Evolutionary conservation across 352 stramenopile genomes (phyloP), one percentile per base, ranked within the genome.

Genomic region (Globisporangium alternatum): DNA sequence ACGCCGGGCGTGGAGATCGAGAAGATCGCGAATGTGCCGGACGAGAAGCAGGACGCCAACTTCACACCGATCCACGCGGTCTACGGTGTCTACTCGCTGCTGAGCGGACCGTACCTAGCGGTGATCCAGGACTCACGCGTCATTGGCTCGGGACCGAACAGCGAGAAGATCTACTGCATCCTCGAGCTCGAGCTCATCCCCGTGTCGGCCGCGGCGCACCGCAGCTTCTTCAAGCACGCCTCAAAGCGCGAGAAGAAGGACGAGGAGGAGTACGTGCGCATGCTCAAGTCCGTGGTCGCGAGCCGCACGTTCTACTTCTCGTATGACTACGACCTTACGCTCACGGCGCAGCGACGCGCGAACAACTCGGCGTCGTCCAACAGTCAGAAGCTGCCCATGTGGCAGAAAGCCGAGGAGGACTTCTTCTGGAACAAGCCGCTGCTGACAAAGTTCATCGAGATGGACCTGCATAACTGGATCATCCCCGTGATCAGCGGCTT

Each of bases 361-460:
- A 76, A 66, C 51, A 65, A 62, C 37, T 71, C 66, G 37, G 44
- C 45, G 9, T 73, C 68, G 43, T 51, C 69, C 39, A 75, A 64
- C 37, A 52, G 54, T 5, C 56, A 69, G 28, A 65, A 75, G 31
- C 63, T 76, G 58, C 85, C 80, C 21, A 62, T 86, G 39, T 78
- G 74, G 69, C 68, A 84, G 66, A 72, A 78, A 13, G 84, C 86
- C n/a, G 90, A 97, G 69, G 74, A 86, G 28, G 79, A 91, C 35
- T 98, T 98, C 69, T 97, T 97, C 76, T 98, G 91, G 91, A 98
- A 98, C 76, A 85, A 96, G 72, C 78, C 77, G 10, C 67, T 90
- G 63, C 56, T 90, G 13, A 28, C 54, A 28, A 67, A 70, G 51
- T 89, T 89, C 64, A 70, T 89, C 31, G 70, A 81, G 15, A 47